Percentiles rank a stretch among this genome's conserved stretches.
phyloP scores from a whole-genome alignment of 371 early-diverging fungal genomes.

The Apophysomyces sp. region DNA sequence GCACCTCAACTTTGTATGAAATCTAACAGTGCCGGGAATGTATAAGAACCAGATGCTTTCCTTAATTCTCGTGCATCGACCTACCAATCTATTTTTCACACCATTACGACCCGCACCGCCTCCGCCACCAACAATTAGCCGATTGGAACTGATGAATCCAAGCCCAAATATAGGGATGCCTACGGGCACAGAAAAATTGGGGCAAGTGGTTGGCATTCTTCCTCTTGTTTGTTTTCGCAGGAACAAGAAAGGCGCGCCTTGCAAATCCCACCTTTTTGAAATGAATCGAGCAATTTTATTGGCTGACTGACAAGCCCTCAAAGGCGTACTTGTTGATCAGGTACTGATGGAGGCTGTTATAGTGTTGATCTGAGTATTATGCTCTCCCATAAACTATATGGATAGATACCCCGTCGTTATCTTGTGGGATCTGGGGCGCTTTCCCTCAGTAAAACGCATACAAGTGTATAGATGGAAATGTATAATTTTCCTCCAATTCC shows the following conservation, averaged over 20 bases:
- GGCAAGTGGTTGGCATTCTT: slow-evolving; percentile 12
- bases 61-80: neutral
- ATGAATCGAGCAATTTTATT: too few species aligned
- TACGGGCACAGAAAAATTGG: slow-evolving; percentile 43
- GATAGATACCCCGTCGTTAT: too few species aligned
- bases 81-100: slow-evolving; percentile 72
- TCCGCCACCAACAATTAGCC: slow-evolving; percentile 68
- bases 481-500: too few species aligned
- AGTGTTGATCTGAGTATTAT: too few species aligned
- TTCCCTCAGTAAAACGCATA: too few species aligned
- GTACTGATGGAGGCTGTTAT: too few species aligned
- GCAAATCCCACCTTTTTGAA: neutral
- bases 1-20: slow-evolving; percentile 53
- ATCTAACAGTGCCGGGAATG: slow-evolving; percentile 22
- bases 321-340: too few species aligned
- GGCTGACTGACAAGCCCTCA: too few species aligned
- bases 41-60: too few species aligned
- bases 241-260: neutral
- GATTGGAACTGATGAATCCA: slow-evolving; percentile 54
- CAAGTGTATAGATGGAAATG: too few species aligned
- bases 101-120: slow-evolving; percentile 71
- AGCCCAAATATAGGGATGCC: slow-evolving; percentile 69
- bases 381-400: too few species aligned
- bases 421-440: too few species aligned
- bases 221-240: neutral